Conservation (phyloP, 345 rosid species). For the Citrus reticulata region DNA sequence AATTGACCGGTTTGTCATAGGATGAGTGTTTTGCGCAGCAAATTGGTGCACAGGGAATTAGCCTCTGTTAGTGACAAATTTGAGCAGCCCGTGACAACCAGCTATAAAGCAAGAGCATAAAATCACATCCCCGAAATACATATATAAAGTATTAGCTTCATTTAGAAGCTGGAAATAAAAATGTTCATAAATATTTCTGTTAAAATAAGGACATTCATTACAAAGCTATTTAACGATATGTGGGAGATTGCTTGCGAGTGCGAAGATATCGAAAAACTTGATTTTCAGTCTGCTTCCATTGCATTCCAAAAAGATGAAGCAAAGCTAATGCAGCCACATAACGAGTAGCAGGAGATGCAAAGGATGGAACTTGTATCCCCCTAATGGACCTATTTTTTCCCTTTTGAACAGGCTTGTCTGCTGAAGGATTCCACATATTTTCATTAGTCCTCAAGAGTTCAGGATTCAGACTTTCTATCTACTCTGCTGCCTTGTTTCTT, state of each 20-base stretch:
- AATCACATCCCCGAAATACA: neutral
- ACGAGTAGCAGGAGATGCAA: neutral
- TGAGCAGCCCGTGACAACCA: no score
- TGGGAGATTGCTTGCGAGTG: neutral
- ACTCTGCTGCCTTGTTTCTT: neutral
- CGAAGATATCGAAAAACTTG: neutral
- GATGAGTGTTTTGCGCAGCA: no score
- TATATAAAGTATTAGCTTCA: neutral
- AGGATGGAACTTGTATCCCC: neutral
- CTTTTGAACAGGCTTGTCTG: neutral
- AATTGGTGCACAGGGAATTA: accelerated
- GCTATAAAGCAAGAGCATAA: neutral
- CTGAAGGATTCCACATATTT: neutral
- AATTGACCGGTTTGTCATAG: neutral
- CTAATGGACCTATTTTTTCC: neutral
- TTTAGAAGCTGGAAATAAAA: neutral
- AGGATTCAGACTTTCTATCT: neutral
- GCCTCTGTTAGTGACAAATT: no score
- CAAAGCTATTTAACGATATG: neutral
- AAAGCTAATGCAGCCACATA: neutral
- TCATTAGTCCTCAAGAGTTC: neutral
- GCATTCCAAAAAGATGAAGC: neutral
- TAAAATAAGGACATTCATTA: neutral
- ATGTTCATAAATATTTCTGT: neutral
- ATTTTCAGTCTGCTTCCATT: neutral